Percentiles rank a stretch among this genome's conserved stretches.
Conservation (phyloP, 108 stramenopile species). For the Nitzschia sp. region DNA sequence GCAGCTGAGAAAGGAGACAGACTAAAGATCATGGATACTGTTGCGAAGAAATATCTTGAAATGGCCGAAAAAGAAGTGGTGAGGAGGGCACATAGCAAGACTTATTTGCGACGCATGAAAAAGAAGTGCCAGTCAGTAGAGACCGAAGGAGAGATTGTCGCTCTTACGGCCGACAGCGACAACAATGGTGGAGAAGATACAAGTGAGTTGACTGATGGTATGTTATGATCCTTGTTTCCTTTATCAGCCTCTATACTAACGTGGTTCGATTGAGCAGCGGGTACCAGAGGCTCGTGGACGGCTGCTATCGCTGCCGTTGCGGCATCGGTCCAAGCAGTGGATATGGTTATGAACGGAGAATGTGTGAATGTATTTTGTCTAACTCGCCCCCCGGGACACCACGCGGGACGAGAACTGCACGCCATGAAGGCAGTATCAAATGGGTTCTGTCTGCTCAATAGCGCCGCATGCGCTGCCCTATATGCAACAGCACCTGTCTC, state of each 20-base stretch:
- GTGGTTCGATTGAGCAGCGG: constrained; percentile 38
- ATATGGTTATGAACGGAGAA: constrained; percentile 86
- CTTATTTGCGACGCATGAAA: constrained; percentile 76
- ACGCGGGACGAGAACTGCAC: constrained; percentile 85
- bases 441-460: constrained; percentile 97
- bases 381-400: constrained; percentile 92
- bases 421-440: constrained; percentile 90
- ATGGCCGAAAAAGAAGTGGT: constrained; percentile 70
- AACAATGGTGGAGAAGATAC: constrained; percentile 88
- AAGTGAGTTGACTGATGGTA: constrained; percentile 60
- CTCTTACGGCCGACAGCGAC: constrained; percentile 84
- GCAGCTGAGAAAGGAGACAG: constrained; percentile 53
- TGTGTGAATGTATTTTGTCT: constrained; percentile 89
- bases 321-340: constrained; percentile 79
- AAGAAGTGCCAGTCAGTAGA: constrained; percentile 52
- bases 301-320: constrained; percentile 93
- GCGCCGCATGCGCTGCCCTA: constrained; percentile 93
- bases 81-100: constrained; percentile 63
- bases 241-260: too few species aligned
- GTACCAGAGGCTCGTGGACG: constrained; percentile 76
- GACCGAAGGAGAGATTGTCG: constrained; percentile 49
- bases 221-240: too few species aligned
- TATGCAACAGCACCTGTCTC: constrained; percentile 86
- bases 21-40: constrained; percentile 44
- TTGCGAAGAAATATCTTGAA: constrained; percentile 65